Evolutionary conservation across 2,329 filamentous ascomycete species (phyloP).

Genomic region (Orbilia quercus): DNA sequence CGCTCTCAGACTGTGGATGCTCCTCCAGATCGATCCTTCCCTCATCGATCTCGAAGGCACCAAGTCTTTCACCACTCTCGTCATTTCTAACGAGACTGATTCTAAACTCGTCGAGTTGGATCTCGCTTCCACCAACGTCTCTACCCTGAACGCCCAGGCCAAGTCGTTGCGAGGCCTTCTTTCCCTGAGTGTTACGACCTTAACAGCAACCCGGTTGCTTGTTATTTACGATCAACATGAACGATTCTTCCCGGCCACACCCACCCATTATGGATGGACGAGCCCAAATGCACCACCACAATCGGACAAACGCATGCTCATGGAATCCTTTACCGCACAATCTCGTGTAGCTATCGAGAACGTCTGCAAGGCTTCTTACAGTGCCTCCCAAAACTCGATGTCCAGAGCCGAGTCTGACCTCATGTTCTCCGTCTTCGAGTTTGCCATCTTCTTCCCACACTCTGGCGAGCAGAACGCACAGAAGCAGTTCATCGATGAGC

Average conservation of each 20-base stretch:
- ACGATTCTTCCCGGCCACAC: slow-evolving; percentile 49
- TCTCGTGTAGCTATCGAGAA: slow-evolving; percentile 51
- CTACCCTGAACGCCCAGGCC: slow-evolving; percentile 49
- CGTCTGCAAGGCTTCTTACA: slow-evolving; percentile 55
- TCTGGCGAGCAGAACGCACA: slow-evolving; percentile 49
- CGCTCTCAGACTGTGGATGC: slow-evolving; percentile 54
- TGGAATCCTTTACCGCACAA: slow-evolving; percentile 54
- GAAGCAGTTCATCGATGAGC: slow-evolving; percentile 50
- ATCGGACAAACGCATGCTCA: slow-evolving; percentile 54
- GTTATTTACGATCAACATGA: slow-evolving; percentile 55
- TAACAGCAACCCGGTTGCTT: slow-evolving; percentile 48
- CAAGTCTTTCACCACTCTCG: slow-evolving; percentile 46
- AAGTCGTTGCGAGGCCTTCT: slow-evolving; percentile 50
- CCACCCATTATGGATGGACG: slow-evolving; percentile 53
- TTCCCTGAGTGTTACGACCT: slow-evolving; percentile 49
- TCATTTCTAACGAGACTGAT: slow-evolving; percentile 51
- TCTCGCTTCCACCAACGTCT: slow-evolving; percentile 53
- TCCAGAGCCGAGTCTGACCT: slow-evolving; percentile 55
- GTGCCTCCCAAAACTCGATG: slow-evolving; percentile 54
- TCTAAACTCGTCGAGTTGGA: slow-evolving; percentile 52
- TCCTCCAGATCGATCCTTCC: slow-evolving; percentile 57
- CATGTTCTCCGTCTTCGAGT: slow-evolving; percentile 55
- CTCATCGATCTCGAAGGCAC: slow-evolving; percentile 55
- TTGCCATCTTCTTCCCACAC: slow-evolving; percentile 55
- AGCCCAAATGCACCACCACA: slow-evolving; percentile 47